Evolutionary conservation across 306 rosid genomes (phyloP).

Genomic region (Parietaria judaica): DNA sequence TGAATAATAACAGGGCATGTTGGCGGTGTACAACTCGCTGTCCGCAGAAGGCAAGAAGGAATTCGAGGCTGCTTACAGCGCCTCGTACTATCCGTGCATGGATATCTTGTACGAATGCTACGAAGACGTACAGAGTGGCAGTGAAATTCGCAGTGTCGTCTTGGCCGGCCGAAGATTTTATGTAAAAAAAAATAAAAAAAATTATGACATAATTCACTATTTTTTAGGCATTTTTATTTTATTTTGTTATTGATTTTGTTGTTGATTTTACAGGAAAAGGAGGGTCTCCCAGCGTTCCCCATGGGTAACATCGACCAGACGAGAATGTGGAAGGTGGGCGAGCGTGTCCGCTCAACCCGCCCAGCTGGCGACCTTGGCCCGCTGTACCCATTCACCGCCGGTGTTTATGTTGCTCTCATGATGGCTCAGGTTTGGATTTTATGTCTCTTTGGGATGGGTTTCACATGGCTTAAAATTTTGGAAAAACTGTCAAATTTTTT

Average conservation of each 20-base stretch:
- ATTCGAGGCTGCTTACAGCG: slow-evolving; percentile 90
- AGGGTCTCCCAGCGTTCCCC: slow-evolving; percentile 94
- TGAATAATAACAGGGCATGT: slow-evolving; percentile 67
- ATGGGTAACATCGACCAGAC: slow-evolving; percentile 99
- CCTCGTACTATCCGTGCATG: slow-evolving; percentile 93
- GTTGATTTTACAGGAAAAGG: slow-evolving; percentile 63
- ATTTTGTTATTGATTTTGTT: background rate
- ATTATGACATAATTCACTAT: slow-evolving; percentile 26
- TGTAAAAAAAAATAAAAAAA: too few relatives aligned
- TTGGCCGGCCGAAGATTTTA: slow-evolving; percentile 94
- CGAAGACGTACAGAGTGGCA: slow-evolving; percentile 84
- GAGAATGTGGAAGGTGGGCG: slow-evolving; percentile 98
- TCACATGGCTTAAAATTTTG: too few relatives aligned
- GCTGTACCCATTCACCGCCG: slow-evolving; percentile 86
- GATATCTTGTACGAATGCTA: slow-evolving; percentile 96
- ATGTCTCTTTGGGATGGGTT: background rate
- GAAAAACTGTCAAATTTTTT: too few relatives aligned
- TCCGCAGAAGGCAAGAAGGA: slow-evolving; percentile 70
- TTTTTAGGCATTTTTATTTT: background rate
- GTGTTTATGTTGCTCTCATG: slow-evolving; percentile 97
- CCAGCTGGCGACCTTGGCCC: slow-evolving; percentile 94
- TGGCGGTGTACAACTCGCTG: slow-evolving; percentile 72
- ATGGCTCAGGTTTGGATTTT: slow-evolving; percentile 83
- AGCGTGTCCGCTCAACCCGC: slow-evolving; percentile 64
- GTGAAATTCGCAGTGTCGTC: slow-evolving; percentile 95